Evolutionary conservation across 257 asterid genomes (phyloP).

Genomic region (Parsonsia alboflavescens): DNA sequence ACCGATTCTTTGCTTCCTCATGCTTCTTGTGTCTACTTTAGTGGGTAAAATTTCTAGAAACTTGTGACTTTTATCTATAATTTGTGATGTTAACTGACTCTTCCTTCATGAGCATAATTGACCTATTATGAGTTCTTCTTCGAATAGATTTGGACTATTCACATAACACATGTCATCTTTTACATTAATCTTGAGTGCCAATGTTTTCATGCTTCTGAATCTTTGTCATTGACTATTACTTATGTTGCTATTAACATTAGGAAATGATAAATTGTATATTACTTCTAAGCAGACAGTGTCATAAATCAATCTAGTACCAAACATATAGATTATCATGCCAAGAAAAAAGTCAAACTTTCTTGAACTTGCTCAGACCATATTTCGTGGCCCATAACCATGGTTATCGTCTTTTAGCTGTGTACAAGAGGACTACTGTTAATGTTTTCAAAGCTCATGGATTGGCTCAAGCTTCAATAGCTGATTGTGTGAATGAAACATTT

Average conservation of each 20-base stretch:
- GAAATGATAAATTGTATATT: not conserved
- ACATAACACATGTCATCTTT: not conserved
- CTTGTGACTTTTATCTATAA: not conserved
- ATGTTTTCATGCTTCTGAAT: not conserved
- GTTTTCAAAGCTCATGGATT: slow-evolving; percentile 93
- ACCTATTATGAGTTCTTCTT: not conserved
- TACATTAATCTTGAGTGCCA: not conserved
- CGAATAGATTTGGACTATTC: not conserved
- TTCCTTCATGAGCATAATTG: not conserved
- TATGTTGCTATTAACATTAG: not conserved
- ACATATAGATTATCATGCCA: not conserved
- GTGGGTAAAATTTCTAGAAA: slow-evolving; percentile 54
- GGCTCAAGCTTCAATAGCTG: slow-evolving; percentile 87
- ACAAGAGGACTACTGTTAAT: slow-evolving; percentile 83
- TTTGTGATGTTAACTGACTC: not conserved
- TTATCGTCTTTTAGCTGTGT: slow-evolving; percentile 52
- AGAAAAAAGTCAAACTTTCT: not conserved
- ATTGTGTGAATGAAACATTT: slow-evolving; percentile 74
- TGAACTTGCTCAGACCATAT: not conserved
- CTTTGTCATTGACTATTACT: not conserved
- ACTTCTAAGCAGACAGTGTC: not conserved
- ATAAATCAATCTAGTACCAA: not conserved
- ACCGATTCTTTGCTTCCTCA: slow-evolving; percentile 79
- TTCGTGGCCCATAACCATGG: slow-evolving; percentile 14
- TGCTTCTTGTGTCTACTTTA: slow-evolving; percentile 74